Conservation (phyloP, 805 yeast genomes). For the Yarrowia bubula region DNA sequence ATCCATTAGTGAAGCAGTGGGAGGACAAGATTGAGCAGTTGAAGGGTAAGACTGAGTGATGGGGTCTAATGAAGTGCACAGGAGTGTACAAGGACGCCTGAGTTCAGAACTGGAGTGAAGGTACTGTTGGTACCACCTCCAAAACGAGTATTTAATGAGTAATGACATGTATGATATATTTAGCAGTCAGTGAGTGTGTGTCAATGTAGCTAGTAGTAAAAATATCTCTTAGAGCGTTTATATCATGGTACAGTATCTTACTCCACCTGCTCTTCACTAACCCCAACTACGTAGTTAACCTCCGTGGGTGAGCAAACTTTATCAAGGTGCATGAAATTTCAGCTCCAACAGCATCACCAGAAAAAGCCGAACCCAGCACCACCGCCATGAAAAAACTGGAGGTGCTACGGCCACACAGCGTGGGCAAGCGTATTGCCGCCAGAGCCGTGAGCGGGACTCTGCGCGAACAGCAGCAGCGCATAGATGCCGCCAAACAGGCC, state of each 20-base stretch:
- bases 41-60: not conserved
- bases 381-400: constrained; percentile 3
- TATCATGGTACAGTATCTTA: no score
- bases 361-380: not conserved
- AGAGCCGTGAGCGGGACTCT: constrained; percentile 3
- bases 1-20: constrained; percentile 51
- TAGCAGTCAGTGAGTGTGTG: no score
- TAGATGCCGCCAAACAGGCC: not conserved
- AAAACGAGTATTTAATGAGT: not conserved
- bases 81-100: no score
- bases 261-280: not conserved
- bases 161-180: not conserved
- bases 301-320: not conserved
- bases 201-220: no score
- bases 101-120: no score
- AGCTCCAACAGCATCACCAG: not conserved
- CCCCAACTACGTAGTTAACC: not conserved
- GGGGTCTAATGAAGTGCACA: no score
- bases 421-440: constrained; percentile 21
- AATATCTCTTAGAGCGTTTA: no score
- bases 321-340: constrained; percentile 20
- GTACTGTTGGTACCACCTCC: no score
- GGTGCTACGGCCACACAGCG: constrained; percentile 6
- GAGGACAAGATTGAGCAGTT: constrained; percentile 29
- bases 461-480: not conserved